A percentile compares a stretch with the other conserved stretches of the same genome.
Evolutionary conservation across 805 yeast genomes (phyloP).

Genomic region (Brettanomyces sp.): DNA sequence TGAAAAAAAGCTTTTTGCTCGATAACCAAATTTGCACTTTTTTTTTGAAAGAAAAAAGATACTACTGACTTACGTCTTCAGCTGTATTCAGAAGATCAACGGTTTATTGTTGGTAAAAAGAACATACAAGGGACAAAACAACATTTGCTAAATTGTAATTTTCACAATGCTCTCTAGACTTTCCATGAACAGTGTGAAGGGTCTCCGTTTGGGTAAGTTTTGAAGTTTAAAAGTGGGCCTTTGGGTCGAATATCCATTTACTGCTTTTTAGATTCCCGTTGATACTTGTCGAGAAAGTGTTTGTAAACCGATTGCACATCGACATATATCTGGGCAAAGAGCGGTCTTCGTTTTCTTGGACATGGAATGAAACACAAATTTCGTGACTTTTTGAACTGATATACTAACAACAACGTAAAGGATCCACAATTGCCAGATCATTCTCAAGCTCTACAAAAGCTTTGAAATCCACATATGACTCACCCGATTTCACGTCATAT

Average conservation of each 20-base stretch:
- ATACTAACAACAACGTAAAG: not conserved
- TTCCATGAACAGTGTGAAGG: constrained; percentile 20
- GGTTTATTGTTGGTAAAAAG: too few species aligned
- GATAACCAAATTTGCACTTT: too few species aligned
- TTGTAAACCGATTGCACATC: too few species aligned
- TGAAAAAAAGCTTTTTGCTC: too few species aligned
- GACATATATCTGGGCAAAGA: not conserved
- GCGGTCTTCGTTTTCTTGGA: not conserved
- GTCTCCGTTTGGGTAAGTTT: constrained; percentile 21
- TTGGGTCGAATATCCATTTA: not conserved
- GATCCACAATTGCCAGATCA: constrained; percentile 31
- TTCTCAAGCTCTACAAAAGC: constrained; percentile 41
- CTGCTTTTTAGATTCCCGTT: too few species aligned
- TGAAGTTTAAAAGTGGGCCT: too few species aligned
- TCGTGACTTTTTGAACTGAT: not conserved
- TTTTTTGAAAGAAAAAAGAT: too few species aligned
- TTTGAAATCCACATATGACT: constrained; percentile 71
- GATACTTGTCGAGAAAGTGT: too few species aligned
- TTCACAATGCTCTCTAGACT: constrained; percentile 24
- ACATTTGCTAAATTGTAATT: not conserved
- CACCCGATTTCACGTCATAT: constrained; percentile 82
- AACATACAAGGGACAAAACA: too few species aligned
- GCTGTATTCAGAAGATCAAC: too few species aligned
- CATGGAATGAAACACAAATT: constrained; percentile 6
- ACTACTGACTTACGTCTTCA: too few species aligned